Base-by-base conservation (phyloP, 345 rosid species). In the Limnanthes douglasii region DNA sequence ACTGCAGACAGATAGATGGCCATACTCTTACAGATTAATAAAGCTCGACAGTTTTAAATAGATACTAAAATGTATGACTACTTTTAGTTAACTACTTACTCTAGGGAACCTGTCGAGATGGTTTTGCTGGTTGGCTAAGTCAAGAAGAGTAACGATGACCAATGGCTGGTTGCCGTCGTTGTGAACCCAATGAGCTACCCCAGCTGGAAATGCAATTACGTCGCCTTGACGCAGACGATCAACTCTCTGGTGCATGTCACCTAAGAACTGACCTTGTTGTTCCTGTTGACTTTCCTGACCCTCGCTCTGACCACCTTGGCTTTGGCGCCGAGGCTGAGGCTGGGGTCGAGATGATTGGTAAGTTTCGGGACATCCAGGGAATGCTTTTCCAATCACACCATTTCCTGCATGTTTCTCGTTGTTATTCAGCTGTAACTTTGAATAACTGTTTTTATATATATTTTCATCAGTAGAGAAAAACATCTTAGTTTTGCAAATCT, bases 341-440 rank as follows among this genome's bases (percentile, higher is more conserved):
- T 11, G 78, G 0, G 48, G 50, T 45, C 48, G 62, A 7, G 76
- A 63, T 34, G 67, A 65, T 57, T 69, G 66, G 61, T 32, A 72
- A 6, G 82, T 78, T 52, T 72, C 85, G 1, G 85, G 74, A 33
- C 79, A 82, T 18, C 79, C 86, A 8, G 86, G 64, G 11, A 69
- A 31, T 26, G 61, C 37, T 13, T 37, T 29, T 5, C 77, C 73
- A 6, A 48, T 21, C 8, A 66, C 11, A 23, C 90, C 82, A 39
- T 11, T 38, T 10, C 82, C 85, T 56, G 18, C 15, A 29, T 62
- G 9, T 11, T 2, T 27, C 34, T 5, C 34, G 19, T 65, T 6
- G 68, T 34, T 1, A 14, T 4, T 15, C 19, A 51, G 34, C 8
- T 21, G n/a, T n/a, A n/a, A n/a, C n/a, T n/a, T n/a, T n/a, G n/a